phyloP scores from a whole-genome alignment of 495 filamentous ascomycete genomes.

The Trichoderma virens region DNA sequence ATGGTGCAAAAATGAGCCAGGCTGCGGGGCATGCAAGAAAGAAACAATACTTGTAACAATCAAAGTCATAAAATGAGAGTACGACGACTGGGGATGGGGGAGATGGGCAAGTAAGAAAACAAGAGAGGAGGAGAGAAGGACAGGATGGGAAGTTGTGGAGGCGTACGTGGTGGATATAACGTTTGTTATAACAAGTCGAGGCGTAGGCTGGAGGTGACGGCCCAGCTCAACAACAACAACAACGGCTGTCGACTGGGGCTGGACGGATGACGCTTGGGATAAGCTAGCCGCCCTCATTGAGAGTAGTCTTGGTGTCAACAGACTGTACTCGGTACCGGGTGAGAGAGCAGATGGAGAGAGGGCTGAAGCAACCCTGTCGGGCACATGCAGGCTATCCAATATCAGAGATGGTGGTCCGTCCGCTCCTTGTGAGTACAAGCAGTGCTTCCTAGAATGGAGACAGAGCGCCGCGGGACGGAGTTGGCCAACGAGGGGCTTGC shows the following conservation, averaged over 20 bases:
- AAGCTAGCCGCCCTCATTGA: slow-evolving; percentile 32
- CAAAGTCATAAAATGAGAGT: slow-evolving; percentile 12
- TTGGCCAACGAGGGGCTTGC: slow-evolving; percentile 20
- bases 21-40: slow-evolving; percentile 10
- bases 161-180: slow-evolving; percentile 38
- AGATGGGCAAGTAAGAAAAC: slow-evolving; percentile 12
- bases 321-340: slow-evolving; percentile 10
- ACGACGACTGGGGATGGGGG: slow-evolving; percentile 15
- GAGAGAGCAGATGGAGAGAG: slow-evolving; percentile 13
- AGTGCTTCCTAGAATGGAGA: slow-evolving; percentile 8
- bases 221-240: slow-evolving; percentile 33
- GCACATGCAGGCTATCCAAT: slow-evolving; percentile 8
- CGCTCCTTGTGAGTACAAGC: neutral
- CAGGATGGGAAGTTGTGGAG: slow-evolving; percentile 3
- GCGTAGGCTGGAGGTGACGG: slow-evolving; percentile 42
- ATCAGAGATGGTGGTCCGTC: slow-evolving; percentile 3
- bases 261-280: neutral
- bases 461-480: slow-evolving; percentile 1
- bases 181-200: slow-evolving; percentile 25
- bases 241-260: slow-evolving; percentile 4
- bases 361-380: slow-evolving; percentile 9
- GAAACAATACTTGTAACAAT: neutral
- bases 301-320: slow-evolving; percentile 9
- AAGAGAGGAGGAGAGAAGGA: slow-evolving; percentile 12
- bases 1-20: slow-evolving; percentile 10